Base-by-base conservation (phyloP, 768 basidiomycete genomes). In the Boletellus ananiceps region DNA sequence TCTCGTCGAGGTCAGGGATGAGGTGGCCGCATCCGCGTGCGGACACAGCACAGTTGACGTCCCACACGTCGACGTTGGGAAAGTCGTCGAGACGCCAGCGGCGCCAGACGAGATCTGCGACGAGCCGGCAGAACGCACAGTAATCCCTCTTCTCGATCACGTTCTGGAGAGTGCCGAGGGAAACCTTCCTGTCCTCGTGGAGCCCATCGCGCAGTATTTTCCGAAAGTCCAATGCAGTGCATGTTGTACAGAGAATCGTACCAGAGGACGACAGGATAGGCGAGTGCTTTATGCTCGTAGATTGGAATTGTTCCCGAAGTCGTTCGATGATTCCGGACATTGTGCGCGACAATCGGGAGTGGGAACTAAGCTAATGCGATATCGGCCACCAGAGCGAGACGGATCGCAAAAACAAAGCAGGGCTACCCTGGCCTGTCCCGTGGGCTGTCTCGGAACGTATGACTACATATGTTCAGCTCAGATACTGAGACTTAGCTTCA, bases 61-160 rank as follows among this genome's bases (percentile, higher is more conserved):
- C 40, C 4, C 25, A 27, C 25, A 62, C n/a, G n/a, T 59, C 50
- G 1, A 48, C 15, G 19, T 54, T 15, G 2, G 57, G 54, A 3
- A 50, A 42, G 12, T 56, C 31, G 16, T 54, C 51, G 1, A 61
- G 53, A 38, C 31, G 49, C 60, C 60, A 61, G n/a, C 43, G 32
- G 44, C 45, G 49, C 16, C 37, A 51, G 21, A 62, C 25, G 31
- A 44, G 47, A 4, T 33, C 36, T 1, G 47, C 23, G 16, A 56
- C 15, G 18, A 61, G 51, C 14, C 47, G 47, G 29, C 60, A 61
- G 21, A 62, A 59, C 13, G 42, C 37, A 34, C 60, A 61, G 7
- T 33, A 27, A 18, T 35, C 45, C 0, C 25, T 18, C 38, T 56
- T 61, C 8, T 33, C 2, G 4, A 27, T 21, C 1, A 61, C 53